A percentile compares a stretch with the other conserved stretches of the same genome.
Evolutionary conservation across 371 early-diverging fungal species (phyloP).

Genomic region (Entomophthora muscae): DNA sequence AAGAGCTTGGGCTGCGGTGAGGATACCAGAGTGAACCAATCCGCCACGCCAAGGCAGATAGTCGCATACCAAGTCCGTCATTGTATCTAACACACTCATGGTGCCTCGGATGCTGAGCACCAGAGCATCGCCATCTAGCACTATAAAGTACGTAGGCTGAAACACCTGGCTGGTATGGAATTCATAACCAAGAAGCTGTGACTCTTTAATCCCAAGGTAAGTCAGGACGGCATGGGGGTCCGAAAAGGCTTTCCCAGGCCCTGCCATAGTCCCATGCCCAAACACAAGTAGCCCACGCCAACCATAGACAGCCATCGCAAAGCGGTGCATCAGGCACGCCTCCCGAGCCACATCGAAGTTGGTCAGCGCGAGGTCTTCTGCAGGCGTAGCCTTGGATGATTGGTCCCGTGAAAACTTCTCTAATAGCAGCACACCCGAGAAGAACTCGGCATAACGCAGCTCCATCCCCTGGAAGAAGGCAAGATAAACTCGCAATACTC

Average conservation of each 20-base stretch:
- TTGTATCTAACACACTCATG: slow-evolving; percentile 63
- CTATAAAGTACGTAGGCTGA: slow-evolving; percentile 63
- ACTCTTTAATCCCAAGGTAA: slow-evolving; percentile 40
- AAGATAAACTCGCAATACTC: slow-evolving; percentile 35
- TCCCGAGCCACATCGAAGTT: slow-evolving; percentile 12
- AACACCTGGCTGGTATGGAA: slow-evolving; percentile 51
- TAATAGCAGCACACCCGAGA: slow-evolving; percentile 43
- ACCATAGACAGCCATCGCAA: slow-evolving; percentile 48
- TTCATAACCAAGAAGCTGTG: slow-evolving; percentile 60
- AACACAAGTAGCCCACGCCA: slow-evolving; percentile 70
- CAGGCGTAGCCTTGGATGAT: slow-evolving; percentile 19
- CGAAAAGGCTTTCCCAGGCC: slow-evolving; percentile 30
- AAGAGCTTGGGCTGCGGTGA: slow-evolving; percentile 61
- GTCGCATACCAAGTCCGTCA: slow-evolving; percentile 75
- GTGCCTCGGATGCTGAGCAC: slow-evolving; percentile 68
- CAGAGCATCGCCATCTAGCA: slow-evolving; percentile 49
- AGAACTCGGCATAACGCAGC: slow-evolving; percentile 48
- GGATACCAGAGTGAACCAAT: slow-evolving; percentile 65
- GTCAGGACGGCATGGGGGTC: slow-evolving; percentile 51
- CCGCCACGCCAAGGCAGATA: slow-evolving; percentile 77
- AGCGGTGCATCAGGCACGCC: slow-evolving; percentile 38
- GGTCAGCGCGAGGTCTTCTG: slow-evolving; percentile 11
- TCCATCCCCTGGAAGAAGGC: slow-evolving; percentile 76
- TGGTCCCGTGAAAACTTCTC: slow-evolving; percentile 35
- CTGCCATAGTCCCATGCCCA: slow-evolving; percentile 48